Evolutionary conservation across 495 filamentous ascomycete species (phyloP), one percentile per base, ranked within the genome.

Genomic region (Podospora comata): DNA sequence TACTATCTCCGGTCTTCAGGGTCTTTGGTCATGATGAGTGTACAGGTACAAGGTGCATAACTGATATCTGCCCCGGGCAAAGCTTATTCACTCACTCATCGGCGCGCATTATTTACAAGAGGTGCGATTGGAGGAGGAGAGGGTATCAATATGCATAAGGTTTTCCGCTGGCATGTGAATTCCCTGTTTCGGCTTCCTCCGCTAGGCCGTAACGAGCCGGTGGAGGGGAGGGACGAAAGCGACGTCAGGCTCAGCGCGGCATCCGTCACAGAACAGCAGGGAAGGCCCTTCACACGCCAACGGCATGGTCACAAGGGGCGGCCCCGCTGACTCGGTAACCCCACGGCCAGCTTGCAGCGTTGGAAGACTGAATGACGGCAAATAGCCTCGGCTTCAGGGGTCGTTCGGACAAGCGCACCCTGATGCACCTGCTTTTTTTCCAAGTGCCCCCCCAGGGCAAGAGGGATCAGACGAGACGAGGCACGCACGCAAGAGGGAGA

Each of bases 331-430:
- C 71, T 72, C 70, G 72, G 32, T 62, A 58, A 16, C 20, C 69
- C 68, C 68, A 65, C 63, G 68, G 54, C 26, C 54, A 48, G 39
- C 39, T 48, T 48, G 39, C 39, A 48, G 39, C 13, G 58, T 54
- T 48, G 56, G 20, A 55, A 69, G 72, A 68, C 62, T 71, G 39
- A 71, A 71, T 67, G 73, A 65, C 70, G 70, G 68, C 72, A 74
- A 67, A 75, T 73, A 73, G 72, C 75, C 75, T 77, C 75, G 75
- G 75, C 72, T 77, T 58, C 68, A 69, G 64, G 67, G 73, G 66
- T 68, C 67, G 57, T 64, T 71, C 72, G 73, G 74, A 67, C 74
- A 63, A 72, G 57, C 67, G 68, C 73, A 67, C 64, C 64, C 55
- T 48, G 39, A 18, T 48, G 39, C 39, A 48, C 39, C 39, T 48